phyloP scores from a whole-genome alignment of 2,329 filamentous ascomycete species.

The Fusarium sp. region DNA sequence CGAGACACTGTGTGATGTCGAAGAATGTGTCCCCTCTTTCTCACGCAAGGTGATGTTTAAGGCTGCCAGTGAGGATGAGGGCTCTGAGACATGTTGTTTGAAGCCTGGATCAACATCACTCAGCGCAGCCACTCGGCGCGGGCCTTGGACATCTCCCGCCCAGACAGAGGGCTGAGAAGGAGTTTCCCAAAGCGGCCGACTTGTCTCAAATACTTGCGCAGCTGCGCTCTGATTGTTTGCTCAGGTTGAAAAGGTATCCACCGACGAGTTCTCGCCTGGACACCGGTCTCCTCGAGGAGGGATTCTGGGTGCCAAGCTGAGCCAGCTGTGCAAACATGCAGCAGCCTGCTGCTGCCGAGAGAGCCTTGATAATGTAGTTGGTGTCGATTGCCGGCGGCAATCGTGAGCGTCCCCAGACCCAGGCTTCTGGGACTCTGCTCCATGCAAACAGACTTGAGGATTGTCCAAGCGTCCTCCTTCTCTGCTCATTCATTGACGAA shows the following conservation, averaged over 20 bases:
- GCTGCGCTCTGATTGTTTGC: constrained; percentile 22
- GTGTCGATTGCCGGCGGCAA: background rate
- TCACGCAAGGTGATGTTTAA: background rate
- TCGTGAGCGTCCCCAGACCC: constrained; percentile 9
- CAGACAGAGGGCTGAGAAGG: constrained; percentile 5
- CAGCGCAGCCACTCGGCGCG: constrained; percentile 22
- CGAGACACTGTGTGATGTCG: background rate
- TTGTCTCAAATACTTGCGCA: constrained; percentile 24
- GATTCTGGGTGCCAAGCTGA: constrained; percentile 4
- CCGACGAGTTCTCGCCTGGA: constrained; percentile 2
- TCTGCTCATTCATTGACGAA: constrained; percentile 9
- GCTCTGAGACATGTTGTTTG: constrained; percentile 2
- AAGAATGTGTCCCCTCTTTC: background rate
- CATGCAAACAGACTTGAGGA: constrained; percentile 23
- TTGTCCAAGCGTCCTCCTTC: constrained; percentile 6
- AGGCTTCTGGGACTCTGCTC: constrained; percentile 18
- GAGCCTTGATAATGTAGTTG: background rate
- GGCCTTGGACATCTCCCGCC: constrained; percentile 27
- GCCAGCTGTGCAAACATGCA: constrained; percentile 6
- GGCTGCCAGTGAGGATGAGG: background rate
- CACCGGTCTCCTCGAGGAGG: constrained; percentile 8
- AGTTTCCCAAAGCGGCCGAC: constrained; percentile 18
- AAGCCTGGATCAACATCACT: constrained; percentile 4
- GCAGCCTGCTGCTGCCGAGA: background rate
- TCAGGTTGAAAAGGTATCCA: constrained; percentile 15